phyloP scores from a whole-genome alignment of 768 basidiomycete species.

The Heimioporus sp. region DNA sequence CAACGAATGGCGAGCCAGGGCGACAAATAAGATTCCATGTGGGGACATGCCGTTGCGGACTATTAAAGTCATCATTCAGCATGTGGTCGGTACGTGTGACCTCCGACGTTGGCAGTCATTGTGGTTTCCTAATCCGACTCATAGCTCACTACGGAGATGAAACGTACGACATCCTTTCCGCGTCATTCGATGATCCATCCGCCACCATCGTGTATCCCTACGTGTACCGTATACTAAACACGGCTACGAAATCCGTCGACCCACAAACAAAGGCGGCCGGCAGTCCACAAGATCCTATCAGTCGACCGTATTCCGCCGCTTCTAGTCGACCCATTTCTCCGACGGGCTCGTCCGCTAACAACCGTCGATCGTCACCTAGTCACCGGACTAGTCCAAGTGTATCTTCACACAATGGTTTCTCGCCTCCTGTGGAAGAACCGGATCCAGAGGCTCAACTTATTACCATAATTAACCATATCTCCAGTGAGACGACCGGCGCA shows the following conservation, averaged over 20 bases:
- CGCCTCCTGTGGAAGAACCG: conserved; percentile 68
- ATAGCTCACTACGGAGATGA: conserved; percentile 82
- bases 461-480: conserved; percentile 82
- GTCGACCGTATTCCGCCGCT: conserved; percentile 53
- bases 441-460: conserved; percentile 85
- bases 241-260: conserved; percentile 46
- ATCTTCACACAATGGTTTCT: conserved; percentile 56
- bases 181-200: conserved; percentile 93
- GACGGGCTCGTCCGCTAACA: conserved; percentile 56
- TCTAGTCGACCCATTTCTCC: conserved; percentile 74
- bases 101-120: neutral
- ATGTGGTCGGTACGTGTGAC: conserved; percentile 80
- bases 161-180: conserved; percentile 86
- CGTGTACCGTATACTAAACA: conserved; percentile 87
- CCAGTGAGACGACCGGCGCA: conserved; percentile 84
- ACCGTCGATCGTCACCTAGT: conserved; percentile 56
- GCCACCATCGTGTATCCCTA: conserved; percentile 97
- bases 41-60: conserved; percentile 98
- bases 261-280: conserved; percentile 21
- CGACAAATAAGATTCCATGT: conserved; percentile 87
- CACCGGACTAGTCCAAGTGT: conserved; percentile 68
- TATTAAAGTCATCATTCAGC: conserved; percentile 97
- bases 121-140: conserved; percentile 15
- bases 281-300: conserved; percentile 36
- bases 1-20: conserved; percentile 92